These are phyloP conservation scores for Seminavis robusta DNA, from an alignment of 108 stramenopile genomes.

Conservation along the genomic window DNA sequence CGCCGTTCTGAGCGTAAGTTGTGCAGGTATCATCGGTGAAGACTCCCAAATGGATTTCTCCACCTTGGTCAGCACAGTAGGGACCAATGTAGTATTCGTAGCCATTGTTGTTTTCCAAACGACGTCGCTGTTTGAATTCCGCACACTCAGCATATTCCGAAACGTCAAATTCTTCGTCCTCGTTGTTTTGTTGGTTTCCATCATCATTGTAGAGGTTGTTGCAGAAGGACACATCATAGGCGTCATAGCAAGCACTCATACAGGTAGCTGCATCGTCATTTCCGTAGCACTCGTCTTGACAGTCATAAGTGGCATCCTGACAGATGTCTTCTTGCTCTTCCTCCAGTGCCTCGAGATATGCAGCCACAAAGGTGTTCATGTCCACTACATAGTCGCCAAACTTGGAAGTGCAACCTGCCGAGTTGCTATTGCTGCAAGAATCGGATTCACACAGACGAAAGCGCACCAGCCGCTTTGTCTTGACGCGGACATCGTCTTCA, in stretches of 20 bases:
- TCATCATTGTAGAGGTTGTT: slow-evolving; percentile 8
- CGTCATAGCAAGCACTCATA: slow-evolving; percentile 36
- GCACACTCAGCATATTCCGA: slow-evolving; percentile 25
- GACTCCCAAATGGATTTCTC: slow-evolving; percentile 72
- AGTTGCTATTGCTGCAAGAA: slow-evolving; percentile 45
- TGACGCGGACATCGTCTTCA: slow-evolving; percentile 61
- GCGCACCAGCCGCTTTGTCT: slow-evolving; percentile 71
- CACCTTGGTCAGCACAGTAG: slow-evolving; percentile 82
- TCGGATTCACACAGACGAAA: slow-evolving; percentile 77
- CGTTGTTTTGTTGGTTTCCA: not conserved
- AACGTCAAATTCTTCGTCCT: slow-evolving; percentile 7
- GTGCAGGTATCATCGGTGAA: slow-evolving; percentile 83
- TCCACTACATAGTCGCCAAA: slow-evolving; percentile 85
- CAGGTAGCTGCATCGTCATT: slow-evolving; percentile 16
- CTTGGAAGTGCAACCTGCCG: slow-evolving; percentile 51
- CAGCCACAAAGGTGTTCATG: slow-evolving; percentile 71
- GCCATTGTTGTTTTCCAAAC: slow-evolving; percentile 11
- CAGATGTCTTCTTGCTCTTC: slow-evolving; percentile 16
- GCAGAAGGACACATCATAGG: not conserved
- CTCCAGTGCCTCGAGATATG: slow-evolving; percentile 46
- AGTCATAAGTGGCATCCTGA: not conserved
- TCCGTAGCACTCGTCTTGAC: slow-evolving; percentile 3
- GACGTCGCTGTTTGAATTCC: slow-evolving; percentile 7
- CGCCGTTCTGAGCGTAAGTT: slow-evolving; percentile 42
- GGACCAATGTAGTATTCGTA: slow-evolving; percentile 76